These are phyloP conservation scores for Antitrichia curtipendula DNA, from an alignment of 225 moss, liverwort and hornwort species.

Conservation along the genomic window DNA sequence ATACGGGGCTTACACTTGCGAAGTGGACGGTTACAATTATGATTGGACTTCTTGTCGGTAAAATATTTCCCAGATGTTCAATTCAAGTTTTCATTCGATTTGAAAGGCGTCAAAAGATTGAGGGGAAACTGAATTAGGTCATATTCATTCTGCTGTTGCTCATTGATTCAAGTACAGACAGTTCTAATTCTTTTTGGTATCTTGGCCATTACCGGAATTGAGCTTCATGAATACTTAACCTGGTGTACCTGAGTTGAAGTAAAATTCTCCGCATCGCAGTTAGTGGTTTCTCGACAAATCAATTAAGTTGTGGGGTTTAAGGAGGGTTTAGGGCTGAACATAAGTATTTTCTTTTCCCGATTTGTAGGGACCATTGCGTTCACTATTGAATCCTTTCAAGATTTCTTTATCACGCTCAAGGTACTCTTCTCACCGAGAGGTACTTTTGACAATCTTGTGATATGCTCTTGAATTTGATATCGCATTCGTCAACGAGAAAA, in stretches of 20 bases:
- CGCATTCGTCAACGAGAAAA: neutral
- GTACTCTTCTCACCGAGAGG: neutral
- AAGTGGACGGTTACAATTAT: conserved; percentile 70
- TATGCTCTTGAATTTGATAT: neutral
- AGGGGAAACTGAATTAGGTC: neutral
- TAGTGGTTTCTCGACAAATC: neutral
- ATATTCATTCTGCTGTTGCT: neutral
- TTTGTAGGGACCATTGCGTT: conserved; percentile 29
- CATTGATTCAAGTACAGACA: neutral
- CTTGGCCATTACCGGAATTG: neutral
- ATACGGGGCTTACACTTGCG: conserved; percentile 71
- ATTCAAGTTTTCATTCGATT: neutral
- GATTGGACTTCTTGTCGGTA: conserved; percentile 70
- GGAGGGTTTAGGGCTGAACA: neutral
- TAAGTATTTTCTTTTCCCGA: neutral
- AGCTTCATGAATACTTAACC: neutral
- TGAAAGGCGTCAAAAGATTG: neutral
- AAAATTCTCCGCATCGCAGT: neutral
- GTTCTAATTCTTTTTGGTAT: neutral
- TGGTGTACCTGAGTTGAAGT: neutral
- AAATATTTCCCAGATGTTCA: neutral
- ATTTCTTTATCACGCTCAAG: conserved; percentile 22
- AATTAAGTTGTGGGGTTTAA: neutral
- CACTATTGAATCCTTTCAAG: conserved; percentile 32
- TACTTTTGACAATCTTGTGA: neutral